Base-by-base conservation (phyloP, 2,329 filamentous ascomycete species). In the Ascochyta lentis region DNA sequence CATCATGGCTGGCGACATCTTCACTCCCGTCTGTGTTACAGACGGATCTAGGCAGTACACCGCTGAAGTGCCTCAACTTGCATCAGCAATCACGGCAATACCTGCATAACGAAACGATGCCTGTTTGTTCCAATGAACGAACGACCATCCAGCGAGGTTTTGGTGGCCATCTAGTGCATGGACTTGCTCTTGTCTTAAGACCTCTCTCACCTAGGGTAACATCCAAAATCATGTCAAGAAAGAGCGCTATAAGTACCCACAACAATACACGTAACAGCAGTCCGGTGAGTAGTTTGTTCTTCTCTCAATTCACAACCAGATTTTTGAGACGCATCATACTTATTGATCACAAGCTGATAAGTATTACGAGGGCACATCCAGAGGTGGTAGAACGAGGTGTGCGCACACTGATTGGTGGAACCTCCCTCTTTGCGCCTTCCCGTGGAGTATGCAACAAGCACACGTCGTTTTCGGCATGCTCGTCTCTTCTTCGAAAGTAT, bases 401-500 rank as follows among this genome's bases (percentile, higher is more conserved):
- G 29, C 31, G 31, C 26, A 34, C 24, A 19, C 6, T 53, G 23
- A 49, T 49, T 54, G 44, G 44, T 48, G 44, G 51, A 49, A 39
- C 24, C 44, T 34, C 19, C 13, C 10, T 24, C 10, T 3, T 37
- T 15, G 16, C 33, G 31, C 22, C 5, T 42, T 22, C 34, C 22
- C 12, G 41, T 16, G n/a, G 15, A 9, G 31, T 19, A 39, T 38
- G 38, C 51, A 44, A 31, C 44, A 48, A 43, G 19, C 5, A 24
- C 31, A 43, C 39, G 13, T 24, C 39, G 12, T 34, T 3, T 38
- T 38, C 16, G 19, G 31, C 23, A 19, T 39, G 26, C 38, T 37
- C 23, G 37, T 33, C 37, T 19, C 12, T 26, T 15, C 23, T 8
- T 6, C 16, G n/a, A 27, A 29, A 8, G 26, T 31, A 26, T 29